A percentile compares a stretch with the other conserved stretches of the same genome.
phyloP scores from a whole-genome alignment of 2,329 filamentous ascomycete genomes.

The Tothia fuscella region DNA sequence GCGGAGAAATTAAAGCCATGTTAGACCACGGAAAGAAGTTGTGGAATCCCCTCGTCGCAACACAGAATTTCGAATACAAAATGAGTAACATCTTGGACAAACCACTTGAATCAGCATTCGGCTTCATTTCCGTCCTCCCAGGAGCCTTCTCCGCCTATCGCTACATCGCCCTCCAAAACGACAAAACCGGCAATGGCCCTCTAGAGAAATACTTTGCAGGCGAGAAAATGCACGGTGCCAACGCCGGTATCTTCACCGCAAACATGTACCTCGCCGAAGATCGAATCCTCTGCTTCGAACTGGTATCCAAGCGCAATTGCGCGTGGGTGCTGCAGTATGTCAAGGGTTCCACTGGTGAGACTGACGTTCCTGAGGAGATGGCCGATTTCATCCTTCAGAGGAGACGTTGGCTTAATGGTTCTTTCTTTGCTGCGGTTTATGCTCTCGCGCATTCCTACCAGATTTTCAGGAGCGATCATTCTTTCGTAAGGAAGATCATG shows the following conservation, averaged over 20 bases:
- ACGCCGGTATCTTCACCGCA: slow-evolving; percentile 91
- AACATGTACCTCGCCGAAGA: slow-evolving; percentile 99
- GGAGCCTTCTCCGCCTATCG: slow-evolving; percentile 98
- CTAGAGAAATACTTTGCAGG: slow-evolving; percentile 95
- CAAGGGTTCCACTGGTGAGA: slow-evolving; percentile 93
- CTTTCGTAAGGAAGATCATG: slow-evolving; percentile 72
- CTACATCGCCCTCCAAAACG: slow-evolving; percentile 88
- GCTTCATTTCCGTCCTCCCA: slow-evolving; percentile 92
- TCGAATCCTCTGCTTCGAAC: slow-evolving; percentile 96
- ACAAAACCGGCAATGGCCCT: slow-evolving; percentile 85
- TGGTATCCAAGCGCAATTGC: slow-evolving; percentile 94
- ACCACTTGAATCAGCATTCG: slow-evolving; percentile 90
- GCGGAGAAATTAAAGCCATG: slow-evolving; percentile 99
- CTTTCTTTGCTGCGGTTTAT: slow-evolving; percentile 96
- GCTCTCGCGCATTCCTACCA: slow-evolving; percentile 91
- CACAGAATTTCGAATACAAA: slow-evolving; percentile 99
- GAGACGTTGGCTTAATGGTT: slow-evolving; percentile 93
- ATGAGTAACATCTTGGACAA: slow-evolving; percentile 99
- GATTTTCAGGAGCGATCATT: slow-evolving; percentile 88
- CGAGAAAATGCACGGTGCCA: slow-evolving; percentile 87
- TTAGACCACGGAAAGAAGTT: slow-evolving; percentile 78
- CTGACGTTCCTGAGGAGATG: slow-evolving; percentile 88
- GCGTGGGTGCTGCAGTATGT: slow-evolving; percentile 97
- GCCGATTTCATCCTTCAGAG: slow-evolving; percentile 92
- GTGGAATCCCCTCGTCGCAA: slow-evolving; percentile 84